A percentile compares a stretch with the other conserved stretches of the same genome.
These are phyloP conservation scores for Cercis canadensis DNA, from an alignment of 306 rosid species.

Conservation along the genomic window DNA sequence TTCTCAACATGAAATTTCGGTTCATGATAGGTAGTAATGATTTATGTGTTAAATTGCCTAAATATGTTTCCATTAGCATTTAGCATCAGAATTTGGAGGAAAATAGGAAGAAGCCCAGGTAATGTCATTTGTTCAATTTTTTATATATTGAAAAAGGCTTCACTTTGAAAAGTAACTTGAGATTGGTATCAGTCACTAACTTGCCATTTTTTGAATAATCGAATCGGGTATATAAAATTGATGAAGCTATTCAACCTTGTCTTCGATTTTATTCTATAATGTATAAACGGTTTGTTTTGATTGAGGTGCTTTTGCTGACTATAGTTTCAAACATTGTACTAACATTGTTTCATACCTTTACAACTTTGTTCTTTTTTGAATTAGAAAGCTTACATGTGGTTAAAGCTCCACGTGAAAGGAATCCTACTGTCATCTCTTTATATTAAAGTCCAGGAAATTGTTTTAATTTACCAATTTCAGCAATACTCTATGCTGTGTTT, in stretches of 20 bases:
- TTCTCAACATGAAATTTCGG: neutral
- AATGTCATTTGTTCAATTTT: neutral
- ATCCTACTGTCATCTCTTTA: neutral
- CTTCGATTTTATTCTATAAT: neutral
- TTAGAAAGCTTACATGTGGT: neutral
- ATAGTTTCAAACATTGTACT: neutral
- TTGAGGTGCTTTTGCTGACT: constrained; percentile 4
- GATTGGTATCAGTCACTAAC: neutral
- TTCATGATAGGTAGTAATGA: neutral
- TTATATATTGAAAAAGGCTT: neutral
- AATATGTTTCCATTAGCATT: too few relatives aligned
- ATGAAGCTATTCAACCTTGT: neutral
- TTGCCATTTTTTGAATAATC: constrained; percentile 3
- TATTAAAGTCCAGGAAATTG: neutral
- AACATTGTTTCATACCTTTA: too few relatives aligned
- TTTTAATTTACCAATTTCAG: neutral
- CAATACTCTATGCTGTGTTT: too few relatives aligned
- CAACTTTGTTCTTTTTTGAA: neutral
- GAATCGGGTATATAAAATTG: neutral
- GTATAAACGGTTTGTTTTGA: constrained; percentile 3
- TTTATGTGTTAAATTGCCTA: neutral
- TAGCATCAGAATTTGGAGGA: neutral
- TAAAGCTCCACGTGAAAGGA: neutral
- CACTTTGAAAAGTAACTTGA: neutral
- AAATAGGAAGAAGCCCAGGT: neutral